Evolutionary conservation across 345 rosid species (phyloP).

Genomic region (Gossypium rotundifolium): DNA sequence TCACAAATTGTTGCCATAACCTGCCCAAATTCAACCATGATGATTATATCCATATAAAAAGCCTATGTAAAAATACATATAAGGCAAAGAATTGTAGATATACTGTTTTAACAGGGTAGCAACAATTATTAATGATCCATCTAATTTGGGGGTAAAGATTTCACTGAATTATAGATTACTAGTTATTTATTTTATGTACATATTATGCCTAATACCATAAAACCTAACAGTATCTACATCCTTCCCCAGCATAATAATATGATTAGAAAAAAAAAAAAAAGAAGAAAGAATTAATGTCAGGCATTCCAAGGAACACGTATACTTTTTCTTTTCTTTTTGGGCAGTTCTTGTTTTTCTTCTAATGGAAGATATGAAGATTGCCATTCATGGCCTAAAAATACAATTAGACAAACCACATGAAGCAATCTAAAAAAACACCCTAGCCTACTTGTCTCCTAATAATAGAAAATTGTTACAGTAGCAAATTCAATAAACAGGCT

Average conservation of each 20-base stretch:
- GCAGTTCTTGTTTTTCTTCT: background rate
- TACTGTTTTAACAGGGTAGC: background rate
- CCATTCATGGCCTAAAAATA: background rate
- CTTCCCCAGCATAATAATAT: background rate
- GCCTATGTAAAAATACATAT: background rate
- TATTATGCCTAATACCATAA: background rate
- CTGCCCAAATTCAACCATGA: constrained; percentile 32
- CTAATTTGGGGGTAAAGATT: background rate
- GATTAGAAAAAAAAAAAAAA: background rate
- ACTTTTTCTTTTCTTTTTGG: background rate
- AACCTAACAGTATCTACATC: background rate
- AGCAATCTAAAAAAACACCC: background rate
- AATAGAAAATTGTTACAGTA: background rate
- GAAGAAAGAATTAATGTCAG: background rate
- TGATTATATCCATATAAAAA: constrained; percentile 2
- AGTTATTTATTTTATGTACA: background rate
- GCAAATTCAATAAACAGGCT: constrained; percentile 13
- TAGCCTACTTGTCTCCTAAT: background rate
- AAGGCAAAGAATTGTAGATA: background rate
- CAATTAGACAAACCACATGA: background rate
- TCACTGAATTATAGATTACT: constrained; percentile 2
- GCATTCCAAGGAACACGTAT: background rate
- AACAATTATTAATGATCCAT: background rate
- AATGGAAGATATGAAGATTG: background rate
- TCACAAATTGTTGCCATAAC: constrained; percentile 87